Evolutionary conservation across 768 basidiomycete genomes (phyloP).

Genomic region (Leccinum obscurum): DNA sequence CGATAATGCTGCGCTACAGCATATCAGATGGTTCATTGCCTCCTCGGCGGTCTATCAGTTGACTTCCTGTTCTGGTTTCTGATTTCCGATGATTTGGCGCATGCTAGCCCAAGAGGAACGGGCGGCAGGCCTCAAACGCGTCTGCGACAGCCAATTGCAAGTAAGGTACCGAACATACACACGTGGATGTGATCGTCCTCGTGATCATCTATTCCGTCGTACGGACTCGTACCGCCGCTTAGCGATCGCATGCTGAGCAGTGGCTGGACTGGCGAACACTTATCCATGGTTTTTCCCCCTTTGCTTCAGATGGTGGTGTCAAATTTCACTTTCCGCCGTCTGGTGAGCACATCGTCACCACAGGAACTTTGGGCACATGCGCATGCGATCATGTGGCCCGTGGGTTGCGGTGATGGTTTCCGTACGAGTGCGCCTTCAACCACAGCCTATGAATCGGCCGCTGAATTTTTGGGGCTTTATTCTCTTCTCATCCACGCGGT

Average conservation of each 20-base stretch:
- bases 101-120: conserved; percentile 38
- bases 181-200: conserved; percentile 32
- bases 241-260: not conserved
- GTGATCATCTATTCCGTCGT: conserved; percentile 18
- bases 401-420: not conserved
- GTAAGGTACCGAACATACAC: conserved; percentile 21
- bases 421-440: not conserved
- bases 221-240: not conserved
- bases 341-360: conserved; percentile 24
- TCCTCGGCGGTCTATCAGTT: conserved; percentile 42
- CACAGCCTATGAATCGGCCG: not conserved
- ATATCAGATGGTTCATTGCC: conserved; percentile 32
- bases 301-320: conserved; percentile 3
- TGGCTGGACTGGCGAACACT: conserved; percentile 14
- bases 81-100: conserved; percentile 42
- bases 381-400: not conserved
- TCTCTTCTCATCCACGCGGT: not conserved
- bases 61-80: conserved; percentile 37
- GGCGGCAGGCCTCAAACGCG: conserved; percentile 38
- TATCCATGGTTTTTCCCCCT: conserved; percentile 6
- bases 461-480: not conserved
- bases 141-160: conserved; percentile 34
- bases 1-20: conserved; percentile 15
- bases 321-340: not conserved
- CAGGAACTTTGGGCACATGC: conserved; percentile 23